Conservation (phyloP, 495 filamentous ascomycete genomes). For the Parathielavia hyrcaniae region DNA sequence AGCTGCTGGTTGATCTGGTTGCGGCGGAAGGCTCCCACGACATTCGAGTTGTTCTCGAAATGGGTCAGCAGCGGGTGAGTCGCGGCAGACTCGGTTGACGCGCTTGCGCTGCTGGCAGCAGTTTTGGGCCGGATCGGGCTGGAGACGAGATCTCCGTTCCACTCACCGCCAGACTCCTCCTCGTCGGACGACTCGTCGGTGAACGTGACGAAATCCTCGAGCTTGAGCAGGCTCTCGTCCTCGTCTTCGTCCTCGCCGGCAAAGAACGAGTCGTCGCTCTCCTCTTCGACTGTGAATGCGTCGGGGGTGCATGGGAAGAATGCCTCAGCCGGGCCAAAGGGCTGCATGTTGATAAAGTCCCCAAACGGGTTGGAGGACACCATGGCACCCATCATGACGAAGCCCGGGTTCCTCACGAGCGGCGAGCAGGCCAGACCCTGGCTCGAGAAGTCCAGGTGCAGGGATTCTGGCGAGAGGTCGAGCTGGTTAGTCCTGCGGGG, state of each 20-base stretch:
- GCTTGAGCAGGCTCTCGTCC: conserved; percentile 56
- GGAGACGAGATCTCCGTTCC: conserved; percentile 41
- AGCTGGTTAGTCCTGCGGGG: conserved; percentile 35
- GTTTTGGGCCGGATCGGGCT: conserved; percentile 50
- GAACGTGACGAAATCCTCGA: conserved; percentile 70
- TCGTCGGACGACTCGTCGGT: conserved; percentile 53
- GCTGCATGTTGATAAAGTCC: conserved; percentile 55
- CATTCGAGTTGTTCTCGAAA: conserved; percentile 54
- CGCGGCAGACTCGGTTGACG: conserved; percentile 31
- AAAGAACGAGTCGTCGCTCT: conserved; percentile 32
- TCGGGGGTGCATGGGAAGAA: conserved; percentile 66
- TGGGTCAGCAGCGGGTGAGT: conserved; percentile 53
- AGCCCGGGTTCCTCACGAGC: conserved; percentile 61
- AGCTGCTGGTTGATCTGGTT: conserved; percentile 70
- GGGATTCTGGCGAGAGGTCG: conserved; percentile 43
- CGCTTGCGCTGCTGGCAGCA: conserved; percentile 48
- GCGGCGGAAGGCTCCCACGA: conserved; percentile 71
- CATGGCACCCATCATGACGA: conserved; percentile 71
- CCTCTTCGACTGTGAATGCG: conserved; percentile 30
- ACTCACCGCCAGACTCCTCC: conserved; percentile 40
- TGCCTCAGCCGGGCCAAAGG: conserved; percentile 66
- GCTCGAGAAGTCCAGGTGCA: conserved; percentile 43
- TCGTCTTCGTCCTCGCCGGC: conserved; percentile 53
- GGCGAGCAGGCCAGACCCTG: conserved; percentile 47
- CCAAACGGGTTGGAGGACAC: conserved; percentile 47